Base-by-base conservation (phyloP, 768 basidiomycete species). In the Pleurotus ostreatus region DNA sequence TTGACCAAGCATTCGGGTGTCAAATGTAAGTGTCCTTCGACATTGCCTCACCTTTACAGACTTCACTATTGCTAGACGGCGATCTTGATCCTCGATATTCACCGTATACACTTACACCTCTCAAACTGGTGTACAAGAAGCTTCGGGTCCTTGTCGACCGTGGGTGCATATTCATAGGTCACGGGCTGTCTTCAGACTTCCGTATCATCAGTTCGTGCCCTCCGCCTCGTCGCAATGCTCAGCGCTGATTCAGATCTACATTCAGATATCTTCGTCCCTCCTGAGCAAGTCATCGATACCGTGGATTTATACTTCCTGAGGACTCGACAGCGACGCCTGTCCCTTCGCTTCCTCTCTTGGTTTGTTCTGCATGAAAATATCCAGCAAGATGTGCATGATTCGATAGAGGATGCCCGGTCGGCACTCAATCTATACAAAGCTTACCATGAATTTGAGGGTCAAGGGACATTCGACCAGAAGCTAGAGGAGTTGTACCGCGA, bases 101-200 rank as follows among this genome's bases (percentile, higher is more conserved):
- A 2, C 82, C 80, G 5, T 84, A 97, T 67, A 97, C 95, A 0
- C 76, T 98, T 46, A 97, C 96, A 1, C 96, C 97, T 0, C 74
- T 98, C 57, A 99, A 99, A 65, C 81, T 96, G n/a, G 97, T 94
- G 2, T 99, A 98, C 75, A 98, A 98, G 78, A 99, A 99, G 68
- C 75, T 99, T 11, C 84, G 97, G 2, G 71, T 95, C 16, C 77
- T 98, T 4, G 94, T 98, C 16, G 97, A 99, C 67, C 79, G 88
- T 20, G 94, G 95, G 4, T 99, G 97, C 66, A 89, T 94, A 57
- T 99, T 99, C 67, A 89, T 98, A 55, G 97, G 97, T 0, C 97
- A 99, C 64, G 97, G 97, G 4, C 81, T 99, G 15, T 89, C 93
- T 13, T 98, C 98, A 67, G 97, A 99, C 68, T 98, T 98, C 74